Conservation (phyloP, 83 land plant genomes). For the Thuja plicata region DNA sequence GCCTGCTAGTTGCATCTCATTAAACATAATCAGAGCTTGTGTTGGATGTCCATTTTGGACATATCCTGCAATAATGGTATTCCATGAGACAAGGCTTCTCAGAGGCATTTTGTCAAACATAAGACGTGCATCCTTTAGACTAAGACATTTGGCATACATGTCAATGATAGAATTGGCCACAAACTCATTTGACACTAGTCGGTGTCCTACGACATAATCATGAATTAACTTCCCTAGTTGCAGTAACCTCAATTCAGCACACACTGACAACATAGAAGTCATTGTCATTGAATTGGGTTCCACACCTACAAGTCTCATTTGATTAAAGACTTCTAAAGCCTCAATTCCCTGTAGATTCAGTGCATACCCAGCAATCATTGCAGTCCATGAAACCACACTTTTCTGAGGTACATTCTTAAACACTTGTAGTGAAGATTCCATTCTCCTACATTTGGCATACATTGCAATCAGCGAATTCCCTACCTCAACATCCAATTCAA, state of each 20-base stretch:
- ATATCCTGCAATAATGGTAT: constrained; percentile 57
- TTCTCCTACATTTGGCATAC: not conserved
- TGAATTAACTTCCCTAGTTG: constrained; percentile 51
- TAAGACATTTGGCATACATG: constrained; percentile 62
- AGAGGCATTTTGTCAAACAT: constrained; percentile 44
- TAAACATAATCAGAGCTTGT: constrained; percentile 37
- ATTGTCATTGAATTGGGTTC: not conserved
- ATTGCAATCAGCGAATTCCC: constrained; percentile 1
- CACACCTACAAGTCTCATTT: not conserved
- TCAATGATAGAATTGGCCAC: constrained; percentile 51
- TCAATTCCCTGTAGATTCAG: not conserved
- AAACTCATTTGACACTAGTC: constrained; percentile 44
- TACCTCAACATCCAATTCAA: not conserved
- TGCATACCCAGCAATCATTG: not conserved
- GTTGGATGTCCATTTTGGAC: constrained; percentile 48
- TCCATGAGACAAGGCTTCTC: constrained; percentile 66
- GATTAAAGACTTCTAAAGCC: not conserved
- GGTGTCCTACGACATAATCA: constrained; percentile 46
- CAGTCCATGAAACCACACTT: not conserved
- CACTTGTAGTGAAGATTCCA: not conserved
- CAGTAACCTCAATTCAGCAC: constrained; percentile 38
- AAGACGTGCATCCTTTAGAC: constrained; percentile 23
- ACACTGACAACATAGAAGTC: constrained; percentile 22
- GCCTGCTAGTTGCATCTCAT: constrained; percentile 47
- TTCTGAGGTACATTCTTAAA: not conserved